Evolutionary conservation across 2,329 filamentous ascomycete genomes (phyloP), one percentile per base, ranked within the genome.

Genomic region (Monosporascus sp.): DNA sequence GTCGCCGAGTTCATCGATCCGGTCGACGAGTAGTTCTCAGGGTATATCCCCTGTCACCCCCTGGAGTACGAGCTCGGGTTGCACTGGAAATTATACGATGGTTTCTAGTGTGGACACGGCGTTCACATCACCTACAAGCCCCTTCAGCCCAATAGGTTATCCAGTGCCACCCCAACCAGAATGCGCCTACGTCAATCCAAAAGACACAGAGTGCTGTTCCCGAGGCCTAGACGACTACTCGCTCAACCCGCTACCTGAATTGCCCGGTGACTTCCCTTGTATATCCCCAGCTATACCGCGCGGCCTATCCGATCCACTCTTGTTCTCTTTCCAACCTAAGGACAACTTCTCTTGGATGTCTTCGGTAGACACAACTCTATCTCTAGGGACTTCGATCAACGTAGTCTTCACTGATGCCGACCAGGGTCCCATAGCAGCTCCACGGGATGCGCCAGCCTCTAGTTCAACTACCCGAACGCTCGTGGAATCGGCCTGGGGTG

Each of bases 41-140:
- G 60, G 72, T 31, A 70, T 80, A 49, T 80, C 78, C 6, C 75
- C 78, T 9, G 64, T 75, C 38, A 80, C 78, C 8, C 70, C 70
- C 31, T 78, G 69, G 66, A 74, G 72, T 37, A 39, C 63, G 25
- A 58, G 47, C 48, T 64, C 63, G 5, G 58, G 55, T 31, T 55
- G 50, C 22, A 65, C 65, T 48, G 64, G 63, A 5, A 60, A 63
- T 14, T 78, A 76, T 69, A 72, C 72, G 11, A 68, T 70, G 57
- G 65, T 61, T 17, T 70, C 72, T 9, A 71, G 66, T 3, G 63
- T 72, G 37, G 71, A 77, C 50, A 76, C 76, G 1, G 66, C 65
- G 51, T 63, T 78, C 58, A 75, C 75, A 6, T 79, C 77, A 18
- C 75, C 78, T 1, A 67, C 72, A 35, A 76, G 75, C 39, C 64